Conservation (phyloP, 2,329 filamentous ascomycete genomes). For the Byssoonygena ceratinophila region DNA sequence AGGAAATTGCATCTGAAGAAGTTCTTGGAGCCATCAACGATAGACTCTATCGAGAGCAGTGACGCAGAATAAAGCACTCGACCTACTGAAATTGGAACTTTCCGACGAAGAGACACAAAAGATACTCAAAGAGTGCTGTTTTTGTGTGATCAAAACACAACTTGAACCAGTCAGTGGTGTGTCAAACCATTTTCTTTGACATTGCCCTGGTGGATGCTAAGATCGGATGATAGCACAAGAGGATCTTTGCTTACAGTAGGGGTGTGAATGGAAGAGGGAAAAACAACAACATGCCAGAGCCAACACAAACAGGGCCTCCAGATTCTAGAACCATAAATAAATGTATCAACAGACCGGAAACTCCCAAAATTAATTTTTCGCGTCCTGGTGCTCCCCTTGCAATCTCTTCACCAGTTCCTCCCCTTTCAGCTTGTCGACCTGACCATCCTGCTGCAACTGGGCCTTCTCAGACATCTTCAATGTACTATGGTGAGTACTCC, state of each 20-base stretch:
- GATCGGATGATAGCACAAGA: neutral
- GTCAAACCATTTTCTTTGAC: neutral
- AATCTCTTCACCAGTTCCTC: neutral
- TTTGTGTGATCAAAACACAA: neutral
- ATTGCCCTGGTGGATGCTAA: neutral
- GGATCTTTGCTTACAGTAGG: neutral
- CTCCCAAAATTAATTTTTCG: neutral
- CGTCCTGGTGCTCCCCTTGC: neutral
- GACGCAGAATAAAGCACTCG: neutral
- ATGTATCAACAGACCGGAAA: neutral
- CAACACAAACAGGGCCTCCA: neutral
- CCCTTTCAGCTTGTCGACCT: neutral
- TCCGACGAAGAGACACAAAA: neutral
- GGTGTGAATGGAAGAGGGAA: neutral
- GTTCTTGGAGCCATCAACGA: neutral
- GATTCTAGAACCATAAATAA: neutral
- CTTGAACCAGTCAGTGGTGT: neutral
- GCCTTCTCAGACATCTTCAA: neutral
- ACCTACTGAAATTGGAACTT: neutral
- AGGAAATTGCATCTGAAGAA: no score
- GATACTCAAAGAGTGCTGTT: neutral
- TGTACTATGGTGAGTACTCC: neutral
- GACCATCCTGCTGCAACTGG: neutral
- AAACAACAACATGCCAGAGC: neutral
- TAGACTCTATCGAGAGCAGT: neutral